Evolutionary conservation across 192 early-diverging fungal genomes (phyloP), one percentile per base, ranked within the genome.

Genomic region (Coemansia sp.): DNA sequence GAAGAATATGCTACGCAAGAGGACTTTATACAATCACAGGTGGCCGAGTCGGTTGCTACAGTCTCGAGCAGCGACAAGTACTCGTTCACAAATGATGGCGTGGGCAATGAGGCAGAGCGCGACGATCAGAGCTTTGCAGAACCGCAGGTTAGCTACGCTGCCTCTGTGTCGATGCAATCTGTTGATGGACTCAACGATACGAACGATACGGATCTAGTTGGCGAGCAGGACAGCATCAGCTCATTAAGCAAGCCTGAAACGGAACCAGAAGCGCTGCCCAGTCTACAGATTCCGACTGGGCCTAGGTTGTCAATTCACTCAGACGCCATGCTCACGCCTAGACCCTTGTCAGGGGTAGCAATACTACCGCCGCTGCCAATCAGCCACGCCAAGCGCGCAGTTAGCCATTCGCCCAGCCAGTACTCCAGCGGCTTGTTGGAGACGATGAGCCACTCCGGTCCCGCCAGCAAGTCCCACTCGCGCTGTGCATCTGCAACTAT

Each of bases 401-500:
- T 73, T 7, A 62, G 71, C 26, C 63, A 74, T 19, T 62, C 67
- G 30, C 82, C 76, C 17, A 67, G 76, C 42, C 74, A 74, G 62
- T 66, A 37, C 28, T 68, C 72, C 4, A 69, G 67, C 42, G 67
- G 69, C 28, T 43, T 67, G 28, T 21, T 60, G 59, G 37, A 40
- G 21, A 8, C 59, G 9, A 39, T 19, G 38, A 19, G 35, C 19
- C 59, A 63, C 6, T 63, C 67, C n/a, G 72, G 72, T 17, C 23
- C 49, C n/a, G 42, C 70, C 2, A 62, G 62, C 39, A 75, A 70
- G 44, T 69, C 73, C 39, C 80, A 83, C 40, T 83, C 80, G 21
- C 75, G 80, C 57, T 83, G 76, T 50, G 80, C 80, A 13, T 83
- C 80, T 19, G 72, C 67, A 13, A 71, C 64, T 21, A 74, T 73